Base-by-base conservation (phyloP, 78 protist species). In the Pigoraptor vietnamica region DNA sequence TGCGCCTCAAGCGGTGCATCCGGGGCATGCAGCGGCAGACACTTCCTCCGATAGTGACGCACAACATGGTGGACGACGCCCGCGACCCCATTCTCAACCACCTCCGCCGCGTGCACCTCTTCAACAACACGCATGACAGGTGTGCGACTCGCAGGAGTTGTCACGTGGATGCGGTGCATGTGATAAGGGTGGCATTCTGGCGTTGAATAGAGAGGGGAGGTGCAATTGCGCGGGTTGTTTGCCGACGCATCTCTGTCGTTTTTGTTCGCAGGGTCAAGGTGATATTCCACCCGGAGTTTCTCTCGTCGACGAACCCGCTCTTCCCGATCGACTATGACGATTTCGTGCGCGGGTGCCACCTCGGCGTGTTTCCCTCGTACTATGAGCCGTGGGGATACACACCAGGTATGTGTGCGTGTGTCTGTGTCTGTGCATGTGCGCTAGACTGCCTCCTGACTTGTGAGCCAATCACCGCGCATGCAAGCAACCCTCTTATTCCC, bases 271-370 rank as follows among this genome's bases (percentile, higher is more conserved):
- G 96, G 9, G 98, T 96, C 34, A 95, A 96, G 93, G 93, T 96
- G 86, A 86, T 97, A 36, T 97, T 92, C 91, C 98, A 97, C 89
- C 98, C 98, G 67, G 96, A 96, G 93, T 97, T 97, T 86, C 87
- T 97, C 38, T 87, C 29, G 37, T 40, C 95, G 1, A 93, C 97
- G 35, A 92, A 81, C 88, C 97, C 98, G 19, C 84, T 97, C 35
- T 34, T 97, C 34, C 96, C 97, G 25, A 0, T 93, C 24, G 98
- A 96, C 86, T 97, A 97, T 55, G 92, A 95, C 24, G 89, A 36
- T 33, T 86, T 36, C 2, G 84, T 86, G 2, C 88, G 96, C 48
- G 98, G 97, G 35, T 95, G 97, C 56, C 98, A 97, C 91, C 39
- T 97, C 35, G 98, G 98, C 55, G 92, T 95, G 24, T 97, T 97